Evolutionary conservation across 192 early-diverging fungal genomes (phyloP).

Genomic region (Coemansia erecta): DNA sequence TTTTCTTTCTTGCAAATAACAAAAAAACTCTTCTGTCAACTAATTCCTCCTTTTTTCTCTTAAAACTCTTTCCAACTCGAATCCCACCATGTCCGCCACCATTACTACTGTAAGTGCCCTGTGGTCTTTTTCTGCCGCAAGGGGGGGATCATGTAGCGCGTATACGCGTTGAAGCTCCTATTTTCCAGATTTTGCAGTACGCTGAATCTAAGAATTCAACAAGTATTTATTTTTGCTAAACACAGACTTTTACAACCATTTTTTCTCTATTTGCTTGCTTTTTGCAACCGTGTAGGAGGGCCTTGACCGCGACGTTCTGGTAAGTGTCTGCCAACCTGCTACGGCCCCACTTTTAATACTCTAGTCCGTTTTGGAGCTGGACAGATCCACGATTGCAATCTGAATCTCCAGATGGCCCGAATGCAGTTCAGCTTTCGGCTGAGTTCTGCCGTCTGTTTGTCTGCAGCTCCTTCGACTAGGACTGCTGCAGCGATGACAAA

Average conservation of each 20-base stretch:
- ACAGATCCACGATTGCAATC: neutral
- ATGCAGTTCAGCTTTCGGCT: too few relatives aligned
- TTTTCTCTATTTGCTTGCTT: neutral
- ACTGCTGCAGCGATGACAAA: too few relatives aligned
- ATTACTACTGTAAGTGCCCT: conserved; percentile 52
- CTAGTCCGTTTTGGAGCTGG: neutral
- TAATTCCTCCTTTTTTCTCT: conserved; percentile 1
- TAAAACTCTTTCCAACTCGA: conserved; percentile 3
- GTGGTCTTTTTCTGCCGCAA: conserved; percentile 2
- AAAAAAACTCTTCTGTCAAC: conserved; percentile 5
- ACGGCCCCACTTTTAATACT: too few relatives aligned
- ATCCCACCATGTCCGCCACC: conserved; percentile 34
- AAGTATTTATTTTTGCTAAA: too few relatives aligned
- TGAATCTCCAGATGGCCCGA: neutral
- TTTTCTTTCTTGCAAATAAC: conserved; percentile 8
- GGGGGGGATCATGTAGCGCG: neutral
- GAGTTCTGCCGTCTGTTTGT: too few relatives aligned
- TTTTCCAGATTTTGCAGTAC: too few relatives aligned
- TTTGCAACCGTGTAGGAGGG: conserved; percentile 20
- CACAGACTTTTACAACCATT: too few relatives aligned
- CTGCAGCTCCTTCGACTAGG: too few relatives aligned
- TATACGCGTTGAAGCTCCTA: neutral
- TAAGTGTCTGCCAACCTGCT: conserved; percentile 21
- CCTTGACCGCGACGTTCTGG: conserved; percentile 49
- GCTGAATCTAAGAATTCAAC: too few relatives aligned